phyloP scores from a whole-genome alignment of 1,284 basidiomycete genomes.

The Ustilago bromivora region DNA sequence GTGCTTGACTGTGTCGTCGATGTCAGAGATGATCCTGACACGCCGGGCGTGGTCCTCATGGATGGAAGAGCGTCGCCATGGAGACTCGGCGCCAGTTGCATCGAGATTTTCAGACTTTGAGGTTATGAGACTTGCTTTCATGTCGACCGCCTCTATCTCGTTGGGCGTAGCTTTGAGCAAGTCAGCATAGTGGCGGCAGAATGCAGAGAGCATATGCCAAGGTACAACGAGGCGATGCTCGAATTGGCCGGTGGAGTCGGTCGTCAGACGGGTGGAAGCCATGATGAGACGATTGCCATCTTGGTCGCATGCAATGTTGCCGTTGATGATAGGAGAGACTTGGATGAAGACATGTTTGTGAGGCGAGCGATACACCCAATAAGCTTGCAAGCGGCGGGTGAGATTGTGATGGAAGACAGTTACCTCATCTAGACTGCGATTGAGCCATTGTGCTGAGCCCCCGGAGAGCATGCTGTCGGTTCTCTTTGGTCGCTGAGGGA shows the following conservation, averaged over 20 bases:
- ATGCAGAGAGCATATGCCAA: constrained; percentile 54
- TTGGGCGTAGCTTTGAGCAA: constrained; percentile 17
- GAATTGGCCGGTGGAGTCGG: constrained; percentile 40
- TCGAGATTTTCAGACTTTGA: not conserved
- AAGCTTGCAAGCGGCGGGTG: constrained; percentile 46
- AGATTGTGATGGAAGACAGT: constrained; percentile 52
- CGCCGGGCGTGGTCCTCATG: constrained; percentile 39
- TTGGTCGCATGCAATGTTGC: constrained; percentile 22
- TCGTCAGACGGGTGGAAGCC: constrained; percentile 43
- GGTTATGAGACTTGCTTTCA: constrained; percentile 31
- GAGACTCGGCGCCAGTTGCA: constrained; percentile 15
- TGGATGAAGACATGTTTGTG: constrained; percentile 53
- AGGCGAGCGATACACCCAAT: constrained; percentile 59
- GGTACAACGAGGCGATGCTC: constrained; percentile 44
- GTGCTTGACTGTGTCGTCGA: constrained; percentile 91
- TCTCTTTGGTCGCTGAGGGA: constrained; percentile 18
- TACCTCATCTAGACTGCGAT: constrained; percentile 53
- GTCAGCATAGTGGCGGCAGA: constrained; percentile 37
- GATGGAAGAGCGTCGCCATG: constrained; percentile 40
- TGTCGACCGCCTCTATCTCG: constrained; percentile 42
- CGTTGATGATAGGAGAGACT: constrained; percentile 47
- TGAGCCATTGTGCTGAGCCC: constrained; percentile 52
- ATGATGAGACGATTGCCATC: constrained; percentile 30
- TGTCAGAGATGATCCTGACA: constrained; percentile 82
- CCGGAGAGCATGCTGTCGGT: constrained; percentile 37